phyloP scores from a whole-genome alignment of 1,284 basidiomycete species.

The Cutaneotrichosporon cutaneum region DNA sequence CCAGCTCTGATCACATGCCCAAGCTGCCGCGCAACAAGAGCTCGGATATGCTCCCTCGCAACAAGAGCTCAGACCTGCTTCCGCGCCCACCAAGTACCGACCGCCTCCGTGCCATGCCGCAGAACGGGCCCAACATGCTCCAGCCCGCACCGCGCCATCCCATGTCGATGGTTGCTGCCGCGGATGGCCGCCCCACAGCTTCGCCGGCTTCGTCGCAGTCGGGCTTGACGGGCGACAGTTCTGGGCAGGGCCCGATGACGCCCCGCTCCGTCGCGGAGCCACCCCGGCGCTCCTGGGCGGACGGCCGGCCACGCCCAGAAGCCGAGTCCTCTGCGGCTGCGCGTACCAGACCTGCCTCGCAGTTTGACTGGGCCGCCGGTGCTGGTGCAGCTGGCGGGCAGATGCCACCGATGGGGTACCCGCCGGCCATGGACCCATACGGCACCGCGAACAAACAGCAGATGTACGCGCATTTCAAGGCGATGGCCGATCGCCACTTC shows the following conservation, averaged over 20 bases:
- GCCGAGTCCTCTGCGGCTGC: constrained; percentile 2
- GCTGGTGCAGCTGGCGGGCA: background rate
- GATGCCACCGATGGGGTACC: background rate
- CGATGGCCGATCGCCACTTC: constrained; percentile 42
- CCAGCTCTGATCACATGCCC: background rate
- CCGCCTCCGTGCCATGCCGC: constrained; percentile 12
- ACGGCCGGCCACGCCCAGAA: constrained; percentile 13
- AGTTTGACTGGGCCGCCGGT: constrained; percentile 12
- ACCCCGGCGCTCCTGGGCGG: constrained; percentile 23
- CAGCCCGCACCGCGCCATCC: constrained; percentile 11
- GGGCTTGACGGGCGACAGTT: constrained; percentile 28
- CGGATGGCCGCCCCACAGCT: constrained; percentile 15
- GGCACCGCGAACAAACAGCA: constrained; percentile 33
- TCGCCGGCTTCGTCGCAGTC: constrained; percentile 33
- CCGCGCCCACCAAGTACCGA: constrained; percentile 4
- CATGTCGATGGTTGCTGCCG: constrained; percentile 6
- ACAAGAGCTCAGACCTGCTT: constrained; percentile 1
- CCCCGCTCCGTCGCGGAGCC: constrained; percentile 24
- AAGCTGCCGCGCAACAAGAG: constrained; percentile 3
- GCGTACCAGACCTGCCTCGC: constrained; percentile 8
- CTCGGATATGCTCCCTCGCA: constrained; percentile 1
- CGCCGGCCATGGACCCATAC: constrained; percentile 11
- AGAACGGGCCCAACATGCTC: constrained; percentile 4
- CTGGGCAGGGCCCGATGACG: constrained; percentile 28
- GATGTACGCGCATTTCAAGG: constrained; percentile 46